Conservation (phyloP, 2,329 filamentous ascomycete species). For the Trichophyton simii region DNA sequence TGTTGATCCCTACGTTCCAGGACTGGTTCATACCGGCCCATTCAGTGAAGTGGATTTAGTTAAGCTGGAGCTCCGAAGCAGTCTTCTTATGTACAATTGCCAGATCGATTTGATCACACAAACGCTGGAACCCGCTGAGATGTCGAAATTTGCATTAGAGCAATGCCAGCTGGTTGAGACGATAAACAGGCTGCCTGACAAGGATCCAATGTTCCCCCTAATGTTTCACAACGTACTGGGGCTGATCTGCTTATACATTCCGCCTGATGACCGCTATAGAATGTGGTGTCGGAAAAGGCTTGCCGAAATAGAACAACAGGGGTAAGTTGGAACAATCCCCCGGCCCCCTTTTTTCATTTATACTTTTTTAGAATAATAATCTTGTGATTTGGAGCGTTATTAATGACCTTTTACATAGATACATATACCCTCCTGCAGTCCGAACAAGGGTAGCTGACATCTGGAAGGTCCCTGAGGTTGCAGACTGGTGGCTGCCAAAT, state of each 20-base stretch:
- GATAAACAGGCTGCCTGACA: slow-evolving; percentile 57
- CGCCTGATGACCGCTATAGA: slow-evolving; percentile 56
- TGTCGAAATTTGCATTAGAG: slow-evolving; percentile 51
- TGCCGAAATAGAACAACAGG: slow-evolving; percentile 61
- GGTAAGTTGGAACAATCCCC: slow-evolving; percentile 47
- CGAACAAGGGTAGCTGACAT: slow-evolving; percentile 62
- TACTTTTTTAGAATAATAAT: no score
- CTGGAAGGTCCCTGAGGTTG: slow-evolving; percentile 59
- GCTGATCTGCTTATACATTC: slow-evolving; percentile 68
- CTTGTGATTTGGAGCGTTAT: no score
- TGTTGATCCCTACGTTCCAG: slow-evolving; percentile 58
- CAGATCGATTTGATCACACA: slow-evolving; percentile 51
- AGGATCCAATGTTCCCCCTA: slow-evolving; percentile 57
- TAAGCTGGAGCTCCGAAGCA: slow-evolving; percentile 63
- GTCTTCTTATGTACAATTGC: slow-evolving; percentile 67
- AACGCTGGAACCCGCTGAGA: slow-evolving; percentile 39
- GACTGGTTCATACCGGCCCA: slow-evolving; percentile 56
- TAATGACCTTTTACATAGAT: slow-evolving; percentile 40
- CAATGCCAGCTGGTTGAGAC: slow-evolving; percentile 71
- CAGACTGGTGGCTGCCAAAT: slow-evolving; percentile 81
- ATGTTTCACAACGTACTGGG: slow-evolving; percentile 63
- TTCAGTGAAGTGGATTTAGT: slow-evolving; percentile 65
- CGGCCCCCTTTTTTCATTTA: no score
- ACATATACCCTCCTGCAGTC: slow-evolving; percentile 65
- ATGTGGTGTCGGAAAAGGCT: slow-evolving; percentile 73